These are phyloP conservation scores for Leishmania tropica DNA, from an alignment of 208 protist species.

Conservation along the genomic window DNA sequence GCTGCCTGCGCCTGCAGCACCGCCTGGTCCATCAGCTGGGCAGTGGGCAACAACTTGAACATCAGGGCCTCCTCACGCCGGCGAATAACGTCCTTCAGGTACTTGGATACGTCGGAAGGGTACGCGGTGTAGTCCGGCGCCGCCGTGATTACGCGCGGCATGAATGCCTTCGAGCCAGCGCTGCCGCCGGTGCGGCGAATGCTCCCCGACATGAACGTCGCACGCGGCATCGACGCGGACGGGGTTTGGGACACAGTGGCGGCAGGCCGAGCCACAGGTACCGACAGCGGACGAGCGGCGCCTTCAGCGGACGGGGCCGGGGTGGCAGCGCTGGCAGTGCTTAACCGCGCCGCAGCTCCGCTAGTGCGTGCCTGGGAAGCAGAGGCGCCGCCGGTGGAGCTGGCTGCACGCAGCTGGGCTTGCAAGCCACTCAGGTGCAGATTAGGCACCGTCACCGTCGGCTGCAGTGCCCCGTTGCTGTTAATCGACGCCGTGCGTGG, in stretches of 20 bases:
- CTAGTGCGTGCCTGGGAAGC: background rate
- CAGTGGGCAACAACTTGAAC: slow-evolving; percentile 63
- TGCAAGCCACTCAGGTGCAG: slow-evolving; percentile 13
- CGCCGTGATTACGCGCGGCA: slow-evolving; percentile 13
- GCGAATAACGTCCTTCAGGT: slow-evolving; percentile 56
- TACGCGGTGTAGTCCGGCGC: slow-evolving; percentile 28
- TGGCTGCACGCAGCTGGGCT: slow-evolving; percentile 4
- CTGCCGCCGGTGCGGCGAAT: slow-evolving; percentile 5
- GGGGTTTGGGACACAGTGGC: background rate
- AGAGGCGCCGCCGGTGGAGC: slow-evolving; percentile 9
- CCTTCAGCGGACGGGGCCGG: background rate
- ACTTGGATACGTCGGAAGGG: slow-evolving; percentile 53
- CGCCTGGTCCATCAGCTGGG: slow-evolving; percentile 59
- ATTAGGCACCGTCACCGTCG: slow-evolving; percentile 8
- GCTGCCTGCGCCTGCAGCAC: slow-evolving; percentile 49
- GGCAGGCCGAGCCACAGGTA: background rate
- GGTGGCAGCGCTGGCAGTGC: background rate
- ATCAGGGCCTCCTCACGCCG: slow-evolving; percentile 49
- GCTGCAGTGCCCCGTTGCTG: slow-evolving; percentile 1
- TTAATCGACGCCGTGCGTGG: background rate
- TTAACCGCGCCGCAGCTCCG: background rate
- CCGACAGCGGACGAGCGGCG: background rate
- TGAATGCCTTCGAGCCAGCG: slow-evolving; percentile 15
- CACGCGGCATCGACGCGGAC: slow-evolving; percentile 9
- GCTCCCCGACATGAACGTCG: background rate